A percentile compares a stretch with the other conserved stretches of the same genome.
These are phyloP conservation scores for Canna indica DNA, from an alignment of 176 grass and related monocot genomes.

Conservation along the genomic window DNA sequence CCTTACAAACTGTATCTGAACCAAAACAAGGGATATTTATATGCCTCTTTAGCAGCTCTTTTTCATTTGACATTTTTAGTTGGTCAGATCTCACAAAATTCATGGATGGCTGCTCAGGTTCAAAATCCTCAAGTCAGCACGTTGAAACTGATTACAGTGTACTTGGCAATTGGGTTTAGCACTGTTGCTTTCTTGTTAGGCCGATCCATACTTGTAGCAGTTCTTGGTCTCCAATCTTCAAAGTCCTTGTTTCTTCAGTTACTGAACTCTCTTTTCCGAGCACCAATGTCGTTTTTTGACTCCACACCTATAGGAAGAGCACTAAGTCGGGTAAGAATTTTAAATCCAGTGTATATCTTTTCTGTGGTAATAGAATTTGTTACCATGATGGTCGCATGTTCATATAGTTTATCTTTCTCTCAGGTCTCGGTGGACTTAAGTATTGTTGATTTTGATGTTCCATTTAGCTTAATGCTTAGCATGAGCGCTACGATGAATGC, in stretches of 20 bases:
- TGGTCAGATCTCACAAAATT: slow-evolving; percentile 89
- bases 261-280: slow-evolving; percentile 59
- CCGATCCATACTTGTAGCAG: slow-evolving; percentile 42
- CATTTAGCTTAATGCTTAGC: slow-evolving; percentile 53
- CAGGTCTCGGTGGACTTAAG: slow-evolving; percentile 89
- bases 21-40: slow-evolving; percentile 76
- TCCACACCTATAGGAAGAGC: slow-evolving; percentile 86
- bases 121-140: slow-evolving; percentile 52
- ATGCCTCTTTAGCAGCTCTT: slow-evolving; percentile 33
- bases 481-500: slow-evolving; percentile 44
- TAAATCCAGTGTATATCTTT: slow-evolving; percentile 3
- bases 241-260: slow-evolving; percentile 83
- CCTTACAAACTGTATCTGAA: slow-evolving; percentile 66
- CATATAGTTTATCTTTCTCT: slow-evolving; percentile 1
- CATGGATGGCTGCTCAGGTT: slow-evolving; percentile 92
- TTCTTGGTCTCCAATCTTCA: slow-evolving; percentile 65
- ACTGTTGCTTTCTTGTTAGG: slow-evolving; percentile 53
- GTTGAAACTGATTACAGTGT: slow-evolving; percentile 69
- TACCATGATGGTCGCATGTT: not conserved
- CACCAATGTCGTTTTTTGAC: slow-evolving; percentile 90
- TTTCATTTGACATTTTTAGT: slow-evolving; percentile 49
- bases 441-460: slow-evolving; percentile 84
- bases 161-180: slow-evolving; percentile 54
- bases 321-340: slow-evolving; percentile 71
- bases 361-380: not conserved